These are phyloP conservation scores for Dothistroma septosporum DNA, from an alignment of 2,329 filamentous ascomycete species.

Conservation along the genomic window DNA sequence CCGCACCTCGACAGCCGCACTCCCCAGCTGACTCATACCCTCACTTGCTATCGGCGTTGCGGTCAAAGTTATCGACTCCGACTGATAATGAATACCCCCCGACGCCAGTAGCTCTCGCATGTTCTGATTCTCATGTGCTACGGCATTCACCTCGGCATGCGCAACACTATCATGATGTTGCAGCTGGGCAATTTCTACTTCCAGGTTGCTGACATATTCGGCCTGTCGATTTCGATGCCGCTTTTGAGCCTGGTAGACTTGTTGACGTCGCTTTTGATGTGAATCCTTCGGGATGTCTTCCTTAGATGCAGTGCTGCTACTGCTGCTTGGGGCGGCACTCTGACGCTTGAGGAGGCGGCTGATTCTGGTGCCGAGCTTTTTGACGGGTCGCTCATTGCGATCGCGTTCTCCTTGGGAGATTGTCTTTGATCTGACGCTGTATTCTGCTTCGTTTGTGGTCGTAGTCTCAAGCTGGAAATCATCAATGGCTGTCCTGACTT, in stretches of 20 bases:
- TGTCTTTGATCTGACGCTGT: background rate
- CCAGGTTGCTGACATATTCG: slow-evolving; percentile 23
- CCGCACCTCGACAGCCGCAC: slow-evolving; percentile 15
- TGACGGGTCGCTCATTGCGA: background rate
- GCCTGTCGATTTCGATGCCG: slow-evolving; percentile 27
- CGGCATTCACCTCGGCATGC: slow-evolving; percentile 20
- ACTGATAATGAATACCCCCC: slow-evolving; percentile 14
- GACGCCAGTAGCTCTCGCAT: slow-evolving; percentile 18
- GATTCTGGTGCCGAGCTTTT: slow-evolving; percentile 6
- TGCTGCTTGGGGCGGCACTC: slow-evolving; percentile 1
- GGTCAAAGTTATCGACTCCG: slow-evolving; percentile 8
- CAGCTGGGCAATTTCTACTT: slow-evolving; percentile 22
- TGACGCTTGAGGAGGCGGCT: slow-evolving; percentile 7
- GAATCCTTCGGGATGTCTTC: background rate
- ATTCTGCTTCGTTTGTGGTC: background rate
- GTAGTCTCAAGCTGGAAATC: no score
- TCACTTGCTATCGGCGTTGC: background rate
- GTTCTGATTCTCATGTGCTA: slow-evolving; percentile 20
- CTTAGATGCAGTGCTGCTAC: slow-evolving; percentile 3
- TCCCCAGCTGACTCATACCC: slow-evolving; percentile 6
- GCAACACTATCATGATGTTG: slow-evolving; percentile 21
- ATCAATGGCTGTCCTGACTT: no score
- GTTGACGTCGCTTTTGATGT: slow-evolving; percentile 21
- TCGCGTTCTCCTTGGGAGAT: background rate
- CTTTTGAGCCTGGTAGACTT: slow-evolving; percentile 29